Conservation (phyloP, 768 basidiomycete species). For the Suillus variegatus region DNA sequence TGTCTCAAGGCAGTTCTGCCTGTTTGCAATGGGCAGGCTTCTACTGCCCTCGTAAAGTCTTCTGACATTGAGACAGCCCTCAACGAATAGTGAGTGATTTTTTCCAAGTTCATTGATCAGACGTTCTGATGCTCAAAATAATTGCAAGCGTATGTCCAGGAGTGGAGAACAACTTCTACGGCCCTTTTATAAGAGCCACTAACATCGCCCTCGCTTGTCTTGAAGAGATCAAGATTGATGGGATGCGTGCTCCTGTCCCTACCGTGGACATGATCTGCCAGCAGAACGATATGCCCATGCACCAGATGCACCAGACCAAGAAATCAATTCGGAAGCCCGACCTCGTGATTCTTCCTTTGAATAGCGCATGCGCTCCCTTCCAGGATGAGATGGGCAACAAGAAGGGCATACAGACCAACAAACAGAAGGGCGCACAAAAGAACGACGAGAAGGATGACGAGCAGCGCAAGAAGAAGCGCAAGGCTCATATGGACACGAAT, state of each 20-base stretch:
- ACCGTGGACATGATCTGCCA: background rate
- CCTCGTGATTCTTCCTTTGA: background rate
- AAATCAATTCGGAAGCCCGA: constrained; percentile 3
- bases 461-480: too few species aligned
- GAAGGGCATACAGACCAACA: background rate
- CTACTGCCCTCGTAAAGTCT: too few species aligned
- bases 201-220: constrained; percentile 6
- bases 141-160: background rate
- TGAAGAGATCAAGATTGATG: background rate
- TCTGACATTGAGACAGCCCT: background rate
- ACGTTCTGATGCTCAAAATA: background rate
- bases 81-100: background rate
- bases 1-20: background rate
- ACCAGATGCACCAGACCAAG: background rate
- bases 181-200: background rate
- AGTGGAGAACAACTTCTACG: background rate
- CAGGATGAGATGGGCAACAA: background rate
- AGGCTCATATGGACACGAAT: background rate
- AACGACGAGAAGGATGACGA: too few species aligned
- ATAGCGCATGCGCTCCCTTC: background rate
- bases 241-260: background rate
- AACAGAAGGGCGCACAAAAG: too few species aligned
- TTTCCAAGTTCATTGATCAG: background rate
- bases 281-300: background rate
- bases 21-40: background rate